Base-by-base conservation (phyloP, 352 stramenopile species). In the Thalassiosira livingstoniorum region DNA sequence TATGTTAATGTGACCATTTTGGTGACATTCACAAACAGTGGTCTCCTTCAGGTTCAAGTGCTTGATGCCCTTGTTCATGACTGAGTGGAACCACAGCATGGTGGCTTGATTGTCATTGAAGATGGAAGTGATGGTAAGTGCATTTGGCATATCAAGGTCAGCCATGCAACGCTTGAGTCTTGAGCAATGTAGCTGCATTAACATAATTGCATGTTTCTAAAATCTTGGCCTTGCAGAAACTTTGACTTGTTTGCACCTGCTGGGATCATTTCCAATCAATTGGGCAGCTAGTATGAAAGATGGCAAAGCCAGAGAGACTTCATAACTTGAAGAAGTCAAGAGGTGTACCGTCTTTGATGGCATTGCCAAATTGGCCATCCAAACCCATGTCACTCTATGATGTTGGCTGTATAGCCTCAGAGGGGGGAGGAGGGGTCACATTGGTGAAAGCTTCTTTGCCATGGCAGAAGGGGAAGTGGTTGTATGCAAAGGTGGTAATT, bases 21-120 rank as follows among this genome's bases (percentile, higher is more conserved):
- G 34, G 43, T 57, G 10, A 10, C 42, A 34, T 69, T 84, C 69
- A 4, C 69, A 45, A 25, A 80, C 43, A 4, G 21, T 29, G 47
- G 80, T 84, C 11, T 84, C 77, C 0, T 39, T 25, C 27, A 80
- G 37, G 5, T 79, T 66, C 23, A 84, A 32, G 25, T 84, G 69
- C 2, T 60, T 64, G 7, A 66, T 67, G 29, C 55, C 69, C 31
- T 75, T 80, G 25, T 51, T 63, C 0, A 51, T 84, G 7, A 54
- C n/a, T 23, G 57, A 68, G 32, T 15, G 2, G 0, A 61, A 75
- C 68, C 77, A 84, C 1, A 45, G 4, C 0, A 80, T 53, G 10
- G 29, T 54, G 2, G 60, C 58, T 53, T 85, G 25, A 53, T 84
- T 80, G 35, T 84, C 69, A 71, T 84, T 84, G 71, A 66, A 85